Percentiles rank a stretch among this genome's conserved stretches.
Evolutionary conservation across 805 yeast genomes (phyloP).

Genomic region (Starmerella floricola): DNA sequence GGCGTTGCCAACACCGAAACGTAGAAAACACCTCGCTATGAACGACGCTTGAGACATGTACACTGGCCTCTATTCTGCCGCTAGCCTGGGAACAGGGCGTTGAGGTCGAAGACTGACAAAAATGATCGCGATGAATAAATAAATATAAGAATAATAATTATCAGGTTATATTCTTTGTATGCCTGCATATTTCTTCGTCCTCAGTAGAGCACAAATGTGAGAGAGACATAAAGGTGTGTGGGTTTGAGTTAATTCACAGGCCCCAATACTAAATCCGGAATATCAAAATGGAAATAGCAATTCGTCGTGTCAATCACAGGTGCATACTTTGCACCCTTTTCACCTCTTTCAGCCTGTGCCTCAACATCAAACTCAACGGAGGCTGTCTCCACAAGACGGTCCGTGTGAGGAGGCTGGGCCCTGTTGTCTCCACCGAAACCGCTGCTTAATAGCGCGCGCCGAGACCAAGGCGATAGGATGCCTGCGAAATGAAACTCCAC

Average conservation of each 20-base stretch:
- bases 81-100: no score
- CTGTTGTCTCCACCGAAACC: constrained; percentile 33
- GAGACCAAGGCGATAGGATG: constrained; percentile 73
- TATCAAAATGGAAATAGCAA: constrained; percentile 68
- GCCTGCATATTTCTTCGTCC: no score
- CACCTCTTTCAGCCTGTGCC: constrained; percentile 3
- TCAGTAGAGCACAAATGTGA: no score
- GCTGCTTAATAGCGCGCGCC: constrained; percentile 63
- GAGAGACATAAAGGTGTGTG: no score
- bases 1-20: constrained; percentile 11
- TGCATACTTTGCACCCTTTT: constrained; percentile 26
- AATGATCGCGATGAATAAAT: no score
- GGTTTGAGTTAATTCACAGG: no score
- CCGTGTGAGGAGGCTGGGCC: constrained; percentile 11
- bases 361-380: constrained; percentile 1
- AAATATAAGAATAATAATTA: no score
- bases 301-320: constrained; percentile 54
- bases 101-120: no score
- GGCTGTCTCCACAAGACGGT: constrained; percentile 14
- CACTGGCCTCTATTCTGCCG: no score
- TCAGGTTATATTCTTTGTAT: no score
- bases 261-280: constrained; percentile 37
- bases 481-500: constrained; percentile 88
- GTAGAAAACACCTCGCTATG: constrained; percentile 11
- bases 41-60: no score